Evolutionary conservation across 169 alveolate species (phyloP), one percentile per base, ranked within the genome.

Genomic region (Cryptosporidium felis): DNA sequence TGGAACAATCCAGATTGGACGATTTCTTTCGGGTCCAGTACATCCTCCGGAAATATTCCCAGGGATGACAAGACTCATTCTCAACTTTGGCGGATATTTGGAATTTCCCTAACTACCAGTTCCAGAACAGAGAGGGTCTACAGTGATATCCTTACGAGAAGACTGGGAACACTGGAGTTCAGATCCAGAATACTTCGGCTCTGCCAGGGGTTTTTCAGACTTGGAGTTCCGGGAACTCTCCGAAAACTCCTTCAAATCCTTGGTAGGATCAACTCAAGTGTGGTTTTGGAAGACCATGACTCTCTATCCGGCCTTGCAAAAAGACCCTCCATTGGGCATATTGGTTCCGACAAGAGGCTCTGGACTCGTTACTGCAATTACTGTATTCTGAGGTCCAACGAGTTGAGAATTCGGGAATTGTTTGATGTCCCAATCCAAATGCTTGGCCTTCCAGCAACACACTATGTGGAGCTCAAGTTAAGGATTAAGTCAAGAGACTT

Each of bases 391-490:
- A 74, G 67, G 28, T 74, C 85, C 2, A 74, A 74, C 28, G 85
- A 74, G n/a, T 9, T 51, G 32, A 74, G 18, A 18, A 74, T 74
- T 16, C 21, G 67, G 16, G 67, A 74, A 32, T 36, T 74, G 45
- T 74, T 74, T 49, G 74, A 74, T 36, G 23, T 74, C n/a, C 85
- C 85, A 3, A 74, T 74, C 60, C 85, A 74, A 26, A 74, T 74
- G 85, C 41, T 74, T 23, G 56, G 40, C n/a, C 61, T 74, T 14
- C 85, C 85, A 30, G 85, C 85, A 18, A 74, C 85, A 28, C 85
- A 74, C 16, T 53, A 56, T 12, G 49, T 53, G 6, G 85, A 74
- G 56, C 34, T 74, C 10, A 74, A 74, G 44, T 49, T 74, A 5
- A 53, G 85, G 32, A 4, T 74, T 1, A 49, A 74, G 10, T 53